Evolutionary conservation across 2,329 filamentous ascomycete species (phyloP), one percentile per base, ranked within the genome.

Genomic region (Lasiodiplodia theobromae): DNA sequence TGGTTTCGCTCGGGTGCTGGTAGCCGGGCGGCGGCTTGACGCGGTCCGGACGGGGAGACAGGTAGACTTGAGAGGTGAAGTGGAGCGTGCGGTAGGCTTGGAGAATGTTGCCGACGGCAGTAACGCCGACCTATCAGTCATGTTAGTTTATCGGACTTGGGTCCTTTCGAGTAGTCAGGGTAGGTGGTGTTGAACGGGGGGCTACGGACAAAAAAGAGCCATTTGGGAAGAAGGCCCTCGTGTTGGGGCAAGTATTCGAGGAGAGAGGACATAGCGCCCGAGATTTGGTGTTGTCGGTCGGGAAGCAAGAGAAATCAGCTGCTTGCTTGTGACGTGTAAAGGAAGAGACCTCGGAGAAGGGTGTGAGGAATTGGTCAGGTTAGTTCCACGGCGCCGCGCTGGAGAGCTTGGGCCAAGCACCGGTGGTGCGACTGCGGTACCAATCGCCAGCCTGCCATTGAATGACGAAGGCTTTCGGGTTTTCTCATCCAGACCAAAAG

Each of bases 11-110:
- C 38, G 78, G 78, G 72, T 74, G 72, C 34, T 71, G 70, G 31
- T 80, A 58, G 53, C 63, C 68, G 78, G 52, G 82, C 73, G 63
- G 14, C 84, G 83, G 74, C 87, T 81, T 78, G 79, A 82, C 47
- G 74, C 77, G 69, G 69, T 71, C 71, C 64, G 56, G 79, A 76
- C 49, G 79, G 69, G 82, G 87, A 79, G 89, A 89, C 73, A 91
- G 88, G 85, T 98, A 99, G 76, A 98, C 88, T 78, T 93, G 91
- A n/a, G 90, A 89, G 8, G 94, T 94, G 82, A 92, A 96, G 79
- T 89, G 86, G 3, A 94, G 86, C 21, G 93, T 96, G 44, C 84
- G 76, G 82, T 97, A 96, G 77, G 92, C 89, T 84, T 97, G 94
- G 57, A 96, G 78, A 44, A 89, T 91, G 85, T 99, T 99, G 75